Evolutionary conservation across 202 grass and related monocot genomes (phyloP), one percentile per base, ranked within the genome.

Genomic region (Setaria viridis): DNA sequence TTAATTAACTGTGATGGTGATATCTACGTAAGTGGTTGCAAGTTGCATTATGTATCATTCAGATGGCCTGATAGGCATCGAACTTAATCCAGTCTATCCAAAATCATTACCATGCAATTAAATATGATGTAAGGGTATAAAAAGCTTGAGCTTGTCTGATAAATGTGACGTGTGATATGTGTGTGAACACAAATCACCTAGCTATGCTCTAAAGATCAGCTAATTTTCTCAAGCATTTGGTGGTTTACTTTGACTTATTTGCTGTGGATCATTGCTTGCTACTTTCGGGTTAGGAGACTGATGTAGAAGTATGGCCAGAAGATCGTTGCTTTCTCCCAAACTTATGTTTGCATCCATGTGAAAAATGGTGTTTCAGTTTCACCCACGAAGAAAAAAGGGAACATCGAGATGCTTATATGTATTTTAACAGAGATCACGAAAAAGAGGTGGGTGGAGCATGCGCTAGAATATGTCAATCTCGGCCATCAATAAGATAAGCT

Each of bases 401-500:
- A 13, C 42, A 63, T 20, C 12, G 65, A 53, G 30, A 39, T 62
- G 32, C 65, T 72, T 85, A 35, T 85, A 21, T 71, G 21, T 85
- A 35, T 71, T 14, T 14, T 69, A 37, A 59, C 32, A 53, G 43
- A 72, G 54, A 53, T 43, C 39, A 51, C 7, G 20, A 37, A 48
- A 85, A 76, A 41, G 41, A 69, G 30, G 49, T 77, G 42, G 70
- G 70, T 82, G 75, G 91, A 80, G 91, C 73, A 86, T 82, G 86
- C 16, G 51, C 73, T 70, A 81, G 67, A 67, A 86, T 89, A 66
- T 91, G 53, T 70, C 69, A 82, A 91, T 91, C 51, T 70, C 58
- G 73, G 74, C 17, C 4, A 65, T 84, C 87, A 84, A 86, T 71
- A 59, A 66, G 77, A 72, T 77, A 53, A 85, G 33, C 51, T 80